Evolutionary conservation across 2,329 filamentous ascomycete genomes (phyloP), one percentile per base, ranked within the genome.

Genomic region (Aspergillus phoenicis): DNA sequence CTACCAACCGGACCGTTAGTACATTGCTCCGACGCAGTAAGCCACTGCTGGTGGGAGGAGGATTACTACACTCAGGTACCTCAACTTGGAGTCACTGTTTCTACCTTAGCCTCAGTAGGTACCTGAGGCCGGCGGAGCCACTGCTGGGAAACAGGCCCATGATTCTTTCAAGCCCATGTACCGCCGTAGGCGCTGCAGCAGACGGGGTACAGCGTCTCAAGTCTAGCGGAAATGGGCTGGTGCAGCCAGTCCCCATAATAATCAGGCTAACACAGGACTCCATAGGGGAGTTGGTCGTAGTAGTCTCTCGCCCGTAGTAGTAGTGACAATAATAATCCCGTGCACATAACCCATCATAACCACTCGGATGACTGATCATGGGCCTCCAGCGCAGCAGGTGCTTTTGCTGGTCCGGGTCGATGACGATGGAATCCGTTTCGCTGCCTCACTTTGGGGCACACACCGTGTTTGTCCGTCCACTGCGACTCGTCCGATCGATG

Each of bases 381-480:
- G 48, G 38, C 33, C 49, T 57, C 30, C 54, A 57, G 30, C 49
- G 26, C 47, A 59, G 20, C 53, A 51, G 20, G 54, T 57, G 41
- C 36, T 62, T 59, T 59, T 58, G 64, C 56, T 70, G 68, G 68
- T 55, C 62, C 72, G 70, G 72, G 62, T 59, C 45, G 54, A 8
- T 17, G 39, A 64, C 63, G 58, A 63, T 57, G 61, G 60, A 60
- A 73, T 75, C 74, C 74, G 74, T 72, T 74, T 76, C 71, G 73
- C 71, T 71, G 73, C 74, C 71, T 76, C 73, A 75, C 70, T 75
- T 74, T 73, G 41, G 41, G 47, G 57, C 30, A 51, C 63, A 62
- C 63, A 45, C 45, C 51, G 45, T 61, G 57, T 61, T 55, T 52
- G 49, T 56, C 61, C 45, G 22, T 56, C 51, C 57, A 51, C 43